Evolutionary conservation across 2,329 filamentous ascomycete genomes (phyloP), one percentile per base, ranked within the genome.

Genomic region (Diaporthe citrichinensis): DNA sequence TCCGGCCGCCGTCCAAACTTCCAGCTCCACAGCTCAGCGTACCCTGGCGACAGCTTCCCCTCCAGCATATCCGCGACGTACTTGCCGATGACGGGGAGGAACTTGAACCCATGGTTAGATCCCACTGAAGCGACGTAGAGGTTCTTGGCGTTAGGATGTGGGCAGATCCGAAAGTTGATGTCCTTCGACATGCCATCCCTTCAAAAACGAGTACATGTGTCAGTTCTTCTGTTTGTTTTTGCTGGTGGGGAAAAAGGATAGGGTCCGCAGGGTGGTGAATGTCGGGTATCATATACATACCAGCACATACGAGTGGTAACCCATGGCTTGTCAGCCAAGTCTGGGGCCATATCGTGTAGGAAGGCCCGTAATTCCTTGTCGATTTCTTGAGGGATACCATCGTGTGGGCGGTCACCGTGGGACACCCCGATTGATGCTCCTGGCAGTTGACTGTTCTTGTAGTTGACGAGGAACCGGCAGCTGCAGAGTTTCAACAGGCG

Each of bases 291-390:
- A 10, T 9, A 14, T 39, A 86, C 88, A 78, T 89, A 91, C 89
- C 89, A 90, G 79, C 89, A 90, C 75, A 90, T 81, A 46, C 88
- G 83, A 6, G 87, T 90, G 31, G 84, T 82, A 28, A 84, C 80
- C 79, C 90, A 90, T 1, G 85, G 85, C 49, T 89, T 82, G 17
- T 88, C 85, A 6, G 84, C 86, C 67, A 90, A 84, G 20, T 84
- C 83, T 6, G 90, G 88, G 31, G 91, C 83, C 74, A 89, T 84
- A 65, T 88, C 85, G 25, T 81, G 82, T 14, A 92, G 80, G 57
- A 88, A 90, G 4, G 81, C 79, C 25, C 89, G 85, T 77, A 90
- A 87, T 20, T 88, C 88, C n/a, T 84, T 79, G 75, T 91, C 85
- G 3, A 88, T 88, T 78, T 92, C 90, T 3, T 28, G 23, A 7